Evolutionary conservation across 257 asterid species (phyloP), one percentile per base, ranked within the genome.

Genomic region (Capsicum pubescens): DNA sequence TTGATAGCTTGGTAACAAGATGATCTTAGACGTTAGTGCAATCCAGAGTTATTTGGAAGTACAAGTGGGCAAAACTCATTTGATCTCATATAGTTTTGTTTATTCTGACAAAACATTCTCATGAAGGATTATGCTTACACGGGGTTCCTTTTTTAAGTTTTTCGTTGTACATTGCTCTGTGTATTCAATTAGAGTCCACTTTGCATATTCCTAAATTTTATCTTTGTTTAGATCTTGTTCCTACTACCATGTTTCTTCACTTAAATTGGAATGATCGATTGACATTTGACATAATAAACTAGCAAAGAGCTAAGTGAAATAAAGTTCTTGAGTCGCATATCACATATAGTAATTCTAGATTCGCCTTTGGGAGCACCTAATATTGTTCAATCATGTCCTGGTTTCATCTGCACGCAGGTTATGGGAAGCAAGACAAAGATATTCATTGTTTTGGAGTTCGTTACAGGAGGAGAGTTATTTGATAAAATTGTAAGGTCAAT

Each of bases 391-490:
- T 71, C 58, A n/a, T 71, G 39, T 71, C 39, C 17, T 3, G 5
- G 6, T 74, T 10, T 60, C 83, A 77, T 67, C 35, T 84, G 19
- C 79, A 71, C 70, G 52, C 87, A 95, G 99, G 99, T 95, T 84
- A 91, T 94, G 97, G 99, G 92, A 52, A 95, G 99, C 94, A 95
- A 91, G 92, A 93, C 97, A 69, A 95, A 95, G 91, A 95, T 95
- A 87, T 95, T 92, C 77, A 95, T 95, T 44, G 93, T 94, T 83
- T 86, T 95, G 93, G 99, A 95, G 88, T 95, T 87, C 39, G 90
- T 93, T 83, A 91, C 97, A 7, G 98, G 99, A 26, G 98, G 99
- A 88, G 99, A 95, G 93, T 97, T 95, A 82, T 95, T 95, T 3
- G 98, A 95, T 91, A 93, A 95, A 91, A 94, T 95, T 85, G 99